phyloP scores from a whole-genome alignment of 768 basidiomycete genomes.

The Phanerodontia chrysosporium region DNA sequence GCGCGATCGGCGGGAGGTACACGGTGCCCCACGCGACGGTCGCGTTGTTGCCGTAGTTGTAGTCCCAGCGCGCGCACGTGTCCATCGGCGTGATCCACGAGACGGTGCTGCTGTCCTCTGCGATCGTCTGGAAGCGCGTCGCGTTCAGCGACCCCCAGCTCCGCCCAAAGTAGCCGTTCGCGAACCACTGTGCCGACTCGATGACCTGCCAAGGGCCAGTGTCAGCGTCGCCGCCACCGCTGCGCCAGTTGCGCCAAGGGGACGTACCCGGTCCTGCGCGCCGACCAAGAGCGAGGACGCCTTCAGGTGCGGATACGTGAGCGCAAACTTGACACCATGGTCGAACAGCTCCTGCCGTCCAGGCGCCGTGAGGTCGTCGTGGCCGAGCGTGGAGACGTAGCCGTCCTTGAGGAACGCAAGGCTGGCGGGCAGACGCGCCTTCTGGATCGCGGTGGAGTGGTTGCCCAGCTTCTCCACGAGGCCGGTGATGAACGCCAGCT shows the following conservation, averaged over 20 bases:
- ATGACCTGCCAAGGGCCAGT: conserved; percentile 6
- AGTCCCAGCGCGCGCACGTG: conserved; percentile 34
- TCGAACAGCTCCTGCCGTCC: conserved; percentile 37
- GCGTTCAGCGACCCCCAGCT: conserved; percentile 23
- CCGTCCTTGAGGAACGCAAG: conserved; percentile 35
- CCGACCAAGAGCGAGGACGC: conserved; percentile 27
- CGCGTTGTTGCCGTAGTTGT: conserved; percentile 27
- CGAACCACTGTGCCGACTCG: conserved; percentile 41
- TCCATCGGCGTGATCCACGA: conserved; percentile 41
- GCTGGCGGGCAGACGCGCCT: conserved; percentile 27
- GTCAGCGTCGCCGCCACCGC: too few relatives aligned
- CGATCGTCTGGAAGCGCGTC: conserved; percentile 26
- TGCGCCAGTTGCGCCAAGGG: too few relatives aligned
- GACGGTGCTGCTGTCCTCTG: conserved; percentile 31
- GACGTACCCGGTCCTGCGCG: conserved; percentile 26
- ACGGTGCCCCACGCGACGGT: conserved; percentile 24
- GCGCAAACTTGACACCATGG: conserved; percentile 33
- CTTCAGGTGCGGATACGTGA: conserved; percentile 27
- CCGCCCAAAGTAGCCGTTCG: conserved; percentile 35
- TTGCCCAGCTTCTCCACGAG: conserved; percentile 30
- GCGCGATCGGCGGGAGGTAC: conserved; percentile 33
- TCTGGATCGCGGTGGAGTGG: conserved; percentile 20
- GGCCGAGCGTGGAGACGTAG: conserved; percentile 30
- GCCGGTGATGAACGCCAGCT: conserved; percentile 28
- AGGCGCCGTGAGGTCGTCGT: conserved; percentile 33